Percentiles rank a stretch among this genome's conserved stretches.
Conservation (phyloP, 2,329 filamentous ascomycete species). For the Epichloe typhina region DNA sequence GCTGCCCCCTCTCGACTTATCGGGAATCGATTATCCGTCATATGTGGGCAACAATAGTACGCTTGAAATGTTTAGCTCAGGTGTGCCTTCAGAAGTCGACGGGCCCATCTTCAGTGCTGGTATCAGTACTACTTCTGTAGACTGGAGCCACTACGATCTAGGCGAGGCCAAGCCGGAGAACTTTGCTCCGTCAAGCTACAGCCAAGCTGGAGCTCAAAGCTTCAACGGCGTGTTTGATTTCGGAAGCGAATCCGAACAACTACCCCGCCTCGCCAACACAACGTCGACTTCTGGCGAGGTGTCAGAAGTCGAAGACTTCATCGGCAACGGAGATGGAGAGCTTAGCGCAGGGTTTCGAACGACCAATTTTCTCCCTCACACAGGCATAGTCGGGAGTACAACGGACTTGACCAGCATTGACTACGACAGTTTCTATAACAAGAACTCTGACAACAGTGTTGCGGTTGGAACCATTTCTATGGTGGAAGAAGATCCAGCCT, state of each 20-base stretch:
- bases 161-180: constrained; percentile 30
- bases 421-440: constrained; percentile 43
- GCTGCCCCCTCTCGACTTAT: constrained; percentile 44
- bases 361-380: constrained; percentile 32
- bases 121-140: constrained; percentile 38
- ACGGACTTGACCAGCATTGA: constrained; percentile 38
- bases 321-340: constrained; percentile 33
- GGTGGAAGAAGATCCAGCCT: constrained; percentile 37
- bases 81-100: constrained; percentile 36
- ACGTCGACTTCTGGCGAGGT: constrained; percentile 54
- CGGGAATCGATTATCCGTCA: constrained; percentile 37
- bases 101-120: constrained; percentile 49
- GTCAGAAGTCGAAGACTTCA: constrained; percentile 51
- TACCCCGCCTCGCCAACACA: constrained; percentile 39
- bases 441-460: constrained; percentile 25
- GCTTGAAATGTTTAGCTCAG: constrained; percentile 39
- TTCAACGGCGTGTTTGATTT: constrained; percentile 40
- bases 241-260: constrained; percentile 37
- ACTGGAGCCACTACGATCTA: constrained; percentile 34
- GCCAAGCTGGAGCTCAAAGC: constrained; percentile 37
- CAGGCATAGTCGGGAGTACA: constrained; percentile 26
- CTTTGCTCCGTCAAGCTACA: constrained; percentile 41
- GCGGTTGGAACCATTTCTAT: constrained; percentile 30
- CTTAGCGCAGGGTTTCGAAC: constrained; percentile 34
- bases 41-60: constrained; percentile 30